Conservation (phyloP, 306 rosid species). For the Glycine latifolia region DNA sequence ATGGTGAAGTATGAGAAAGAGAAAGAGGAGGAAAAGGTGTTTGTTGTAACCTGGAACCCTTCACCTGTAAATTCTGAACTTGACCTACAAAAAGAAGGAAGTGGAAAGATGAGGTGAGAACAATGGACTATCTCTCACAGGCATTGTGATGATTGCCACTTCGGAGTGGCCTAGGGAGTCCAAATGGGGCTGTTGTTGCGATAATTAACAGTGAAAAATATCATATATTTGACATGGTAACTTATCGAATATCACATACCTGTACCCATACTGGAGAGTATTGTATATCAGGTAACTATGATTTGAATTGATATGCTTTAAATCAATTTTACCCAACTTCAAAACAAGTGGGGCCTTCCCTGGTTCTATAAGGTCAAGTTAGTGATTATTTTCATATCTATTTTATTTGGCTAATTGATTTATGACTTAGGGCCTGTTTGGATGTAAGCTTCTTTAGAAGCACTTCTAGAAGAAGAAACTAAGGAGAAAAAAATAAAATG, state of each 20-base stretch:
- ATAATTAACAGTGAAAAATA: too few species aligned
- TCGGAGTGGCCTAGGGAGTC: too few species aligned
- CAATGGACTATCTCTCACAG: neutral
- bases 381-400: neutral
- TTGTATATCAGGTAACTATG: neutral
- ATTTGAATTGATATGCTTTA: neutral
- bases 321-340: neutral
- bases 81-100: neutral
- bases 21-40: neutral
- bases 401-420: constrained; percentile 10
- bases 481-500: too few species aligned
- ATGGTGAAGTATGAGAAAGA: constrained; percentile 2
- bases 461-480: too few species aligned
- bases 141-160: too few species aligned
- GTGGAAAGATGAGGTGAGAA: neutral
- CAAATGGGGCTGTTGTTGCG: too few species aligned
- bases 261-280: neutral
- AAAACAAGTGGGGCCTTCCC: neutral
- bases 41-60: neutral
- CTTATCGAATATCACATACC: neutral
- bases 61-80: neutral
- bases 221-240: neutral
- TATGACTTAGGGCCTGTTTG: neutral
- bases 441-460: too few species aligned
- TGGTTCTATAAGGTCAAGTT: constrained; percentile 28